These are phyloP conservation scores for Vanderwaltozyma tropicalis DNA, from an alignment of 805 yeast genomes.

Conservation along the genomic window DNA sequence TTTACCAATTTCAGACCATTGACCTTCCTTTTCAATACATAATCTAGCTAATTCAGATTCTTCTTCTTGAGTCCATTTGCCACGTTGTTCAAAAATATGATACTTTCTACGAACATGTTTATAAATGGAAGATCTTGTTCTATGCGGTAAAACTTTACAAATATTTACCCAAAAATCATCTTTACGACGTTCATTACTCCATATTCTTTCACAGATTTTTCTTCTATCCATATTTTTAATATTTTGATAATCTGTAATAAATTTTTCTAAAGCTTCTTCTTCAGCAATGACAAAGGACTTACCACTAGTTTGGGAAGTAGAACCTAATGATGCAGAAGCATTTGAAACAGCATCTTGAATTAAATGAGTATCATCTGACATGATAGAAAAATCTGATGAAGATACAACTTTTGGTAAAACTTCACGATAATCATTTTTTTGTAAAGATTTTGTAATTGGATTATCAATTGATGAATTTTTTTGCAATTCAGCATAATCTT, in stretches of 20 bases:
- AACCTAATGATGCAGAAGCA: slow-evolving; percentile 29
- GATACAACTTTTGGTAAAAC: slow-evolving; percentile 21
- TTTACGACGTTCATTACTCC: slow-evolving; percentile 77
- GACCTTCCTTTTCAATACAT: slow-evolving; percentile 60
- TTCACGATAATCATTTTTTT: slow-evolving; percentile 12
- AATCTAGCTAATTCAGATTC: slow-evolving; percentile 56
- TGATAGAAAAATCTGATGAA: slow-evolving; percentile 8
- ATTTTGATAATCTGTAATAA: slow-evolving; percentile 57
- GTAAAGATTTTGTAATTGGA: slow-evolving; percentile 5
- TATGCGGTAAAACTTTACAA: slow-evolving; percentile 66
- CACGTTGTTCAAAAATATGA: slow-evolving; percentile 79
- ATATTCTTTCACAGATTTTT: slow-evolving; percentile 71
- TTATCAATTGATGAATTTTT: slow-evolving; percentile 8
- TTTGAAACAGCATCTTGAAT: slow-evolving; percentile 35
- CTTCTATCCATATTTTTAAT: slow-evolving; percentile 52
- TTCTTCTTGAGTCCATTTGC: slow-evolving; percentile 81
- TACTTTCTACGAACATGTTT: slow-evolving; percentile 87
- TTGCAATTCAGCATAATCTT: slow-evolving; percentile 10
- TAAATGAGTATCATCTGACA: slow-evolving; percentile 31
- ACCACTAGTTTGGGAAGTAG: slow-evolving; percentile 26
- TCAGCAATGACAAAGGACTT: slow-evolving; percentile 31
- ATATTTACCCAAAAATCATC: slow-evolving; percentile 86
- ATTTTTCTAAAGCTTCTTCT: slow-evolving; percentile 67
- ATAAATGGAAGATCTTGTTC: slow-evolving; percentile 83
- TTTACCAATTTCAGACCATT: slow-evolving; percentile 81